Evolutionary conservation across 805 yeast species (phyloP).

Genomic region (Starmerella bombicola): DNA sequence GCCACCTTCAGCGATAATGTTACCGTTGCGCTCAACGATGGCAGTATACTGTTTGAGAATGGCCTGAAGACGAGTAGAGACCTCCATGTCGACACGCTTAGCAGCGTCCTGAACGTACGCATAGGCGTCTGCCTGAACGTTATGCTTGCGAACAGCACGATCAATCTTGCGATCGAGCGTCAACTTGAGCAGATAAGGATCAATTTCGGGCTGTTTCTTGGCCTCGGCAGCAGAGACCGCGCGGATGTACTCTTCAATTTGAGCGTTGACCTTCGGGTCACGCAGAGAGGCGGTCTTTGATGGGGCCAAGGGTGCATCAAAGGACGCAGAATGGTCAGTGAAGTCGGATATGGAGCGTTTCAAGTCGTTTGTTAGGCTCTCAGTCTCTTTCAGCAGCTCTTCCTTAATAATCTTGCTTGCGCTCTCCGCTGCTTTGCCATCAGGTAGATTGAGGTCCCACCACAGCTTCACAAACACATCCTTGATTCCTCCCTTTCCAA

Average conservation of each 20-base stretch:
- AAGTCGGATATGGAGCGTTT: slow-evolving; percentile 80
- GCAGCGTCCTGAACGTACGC: slow-evolving; percentile 79
- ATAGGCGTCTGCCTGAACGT: slow-evolving; percentile 77
- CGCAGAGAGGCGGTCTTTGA: slow-evolving; percentile 1
- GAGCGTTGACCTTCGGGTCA: slow-evolving; percentile 24
- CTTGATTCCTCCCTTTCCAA: slow-evolving; percentile 69
- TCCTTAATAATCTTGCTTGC: slow-evolving; percentile 47
- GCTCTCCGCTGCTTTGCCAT: slow-evolving; percentile 40
- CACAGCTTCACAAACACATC: slow-evolving; percentile 60
- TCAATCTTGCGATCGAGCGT: slow-evolving; percentile 64
- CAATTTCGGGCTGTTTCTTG: slow-evolving; percentile 28
- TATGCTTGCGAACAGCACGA: slow-evolving; percentile 70
- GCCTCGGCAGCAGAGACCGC: slow-evolving; percentile 17
- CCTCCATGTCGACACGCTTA: slow-evolving; percentile 75
- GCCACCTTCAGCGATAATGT: slow-evolving; percentile 35
- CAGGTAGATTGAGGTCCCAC: slow-evolving; percentile 43
- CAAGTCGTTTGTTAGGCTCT: slow-evolving; percentile 60
- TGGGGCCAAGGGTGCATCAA: slow-evolving; percentile 26
- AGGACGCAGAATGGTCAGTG: slow-evolving; percentile 59
- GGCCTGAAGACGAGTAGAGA: slow-evolving; percentile 73
- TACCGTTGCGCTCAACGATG: slow-evolving; percentile 38
- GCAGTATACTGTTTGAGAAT: slow-evolving; percentile 63
- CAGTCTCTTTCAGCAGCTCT: slow-evolving; percentile 53
- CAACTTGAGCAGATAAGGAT: slow-evolving; percentile 69
- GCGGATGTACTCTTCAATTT: slow-evolving; percentile 34